These are phyloP conservation scores for Fusarium nodosum DNA, from an alignment of 2,329 filamentous ascomycete genomes.

Conservation along the genomic window DNA sequence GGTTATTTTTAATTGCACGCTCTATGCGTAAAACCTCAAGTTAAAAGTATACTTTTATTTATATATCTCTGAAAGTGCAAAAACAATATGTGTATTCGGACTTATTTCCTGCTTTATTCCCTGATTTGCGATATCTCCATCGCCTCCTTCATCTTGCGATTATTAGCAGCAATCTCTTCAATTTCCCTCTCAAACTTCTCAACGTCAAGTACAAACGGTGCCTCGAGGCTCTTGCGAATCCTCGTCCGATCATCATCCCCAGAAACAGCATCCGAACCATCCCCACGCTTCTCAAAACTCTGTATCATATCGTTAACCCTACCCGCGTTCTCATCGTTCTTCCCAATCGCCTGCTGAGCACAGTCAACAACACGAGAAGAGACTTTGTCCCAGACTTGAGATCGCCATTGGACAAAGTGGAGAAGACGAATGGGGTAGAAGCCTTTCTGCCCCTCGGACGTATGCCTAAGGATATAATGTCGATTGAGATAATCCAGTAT, in stretches of 20 bases:
- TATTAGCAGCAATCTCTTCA: background rate
- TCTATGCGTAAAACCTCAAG: no score
- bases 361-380: background rate
- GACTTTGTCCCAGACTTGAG: background rate
- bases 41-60: no score
- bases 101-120: no score
- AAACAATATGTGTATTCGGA: no score
- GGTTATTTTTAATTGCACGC: no score
- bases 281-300: no score
- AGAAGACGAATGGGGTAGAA: background rate
- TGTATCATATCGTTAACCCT: rapidly evolving
- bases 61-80: no score
- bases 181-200: background rate
- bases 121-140: no score
- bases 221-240: background rate
- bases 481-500: background rate
- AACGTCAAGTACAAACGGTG: background rate
- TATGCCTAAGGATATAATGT: background rate
- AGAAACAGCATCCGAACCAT: rapidly evolving
- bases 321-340: rapidly evolving
- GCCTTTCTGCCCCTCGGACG: background rate
- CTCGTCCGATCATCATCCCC: background rate
- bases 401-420: background rate
- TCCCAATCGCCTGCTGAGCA: background rate
- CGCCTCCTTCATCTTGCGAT: no score